These are phyloP conservation scores for Fragosphaeria purpurea DNA, from an alignment of 2,329 filamentous ascomycete species.

Conservation along the genomic window DNA sequence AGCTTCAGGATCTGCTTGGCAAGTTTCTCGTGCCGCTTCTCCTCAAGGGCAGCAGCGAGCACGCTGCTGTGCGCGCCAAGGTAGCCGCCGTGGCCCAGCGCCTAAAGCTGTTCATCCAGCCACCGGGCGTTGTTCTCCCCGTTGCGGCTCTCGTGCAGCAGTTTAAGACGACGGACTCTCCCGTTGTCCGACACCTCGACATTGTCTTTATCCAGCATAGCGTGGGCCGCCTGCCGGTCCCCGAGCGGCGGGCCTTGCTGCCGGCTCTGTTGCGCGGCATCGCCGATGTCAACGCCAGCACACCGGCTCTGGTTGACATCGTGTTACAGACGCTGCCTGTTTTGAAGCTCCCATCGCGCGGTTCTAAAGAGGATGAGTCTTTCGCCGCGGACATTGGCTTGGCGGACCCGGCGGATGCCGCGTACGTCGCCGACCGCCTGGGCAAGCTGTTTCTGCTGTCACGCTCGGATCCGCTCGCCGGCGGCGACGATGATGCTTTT, in stretches of 20 bases:
- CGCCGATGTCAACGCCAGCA: constrained; percentile 40
- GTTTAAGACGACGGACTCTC: constrained; percentile 68
- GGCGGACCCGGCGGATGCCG: constrained; percentile 55
- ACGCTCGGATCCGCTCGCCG: background rate
- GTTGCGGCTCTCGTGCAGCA: constrained; percentile 78
- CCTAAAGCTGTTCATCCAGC: constrained; percentile 45
- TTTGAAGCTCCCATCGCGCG: constrained; percentile 62
- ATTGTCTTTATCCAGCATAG: constrained; percentile 84
- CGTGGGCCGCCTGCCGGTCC: constrained; percentile 35
- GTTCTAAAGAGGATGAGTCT: constrained; percentile 64
- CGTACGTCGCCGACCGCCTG: constrained; percentile 65
- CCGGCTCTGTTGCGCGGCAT: constrained; percentile 61
- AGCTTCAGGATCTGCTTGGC: constrained; percentile 67
- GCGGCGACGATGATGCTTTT: constrained; percentile 42
- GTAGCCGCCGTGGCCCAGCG: constrained; percentile 42
- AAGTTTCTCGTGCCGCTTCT: constrained; percentile 73
- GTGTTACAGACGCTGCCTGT: constrained; percentile 66
- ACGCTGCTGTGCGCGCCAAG: constrained; percentile 71
- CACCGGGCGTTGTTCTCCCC: constrained; percentile 60
- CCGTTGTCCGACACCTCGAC: constrained; percentile 79
- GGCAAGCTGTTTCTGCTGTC: constrained; percentile 63
- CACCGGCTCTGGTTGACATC: constrained; percentile 66
- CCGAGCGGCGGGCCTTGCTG: constrained; percentile 63
- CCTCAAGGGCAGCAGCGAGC: constrained; percentile 75
- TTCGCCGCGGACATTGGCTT: constrained; percentile 60